Evolutionary conservation across 139 green algal species (phyloP), one percentile per base, ranked within the genome.

Genomic region (Mesostigma viride): DNA sequence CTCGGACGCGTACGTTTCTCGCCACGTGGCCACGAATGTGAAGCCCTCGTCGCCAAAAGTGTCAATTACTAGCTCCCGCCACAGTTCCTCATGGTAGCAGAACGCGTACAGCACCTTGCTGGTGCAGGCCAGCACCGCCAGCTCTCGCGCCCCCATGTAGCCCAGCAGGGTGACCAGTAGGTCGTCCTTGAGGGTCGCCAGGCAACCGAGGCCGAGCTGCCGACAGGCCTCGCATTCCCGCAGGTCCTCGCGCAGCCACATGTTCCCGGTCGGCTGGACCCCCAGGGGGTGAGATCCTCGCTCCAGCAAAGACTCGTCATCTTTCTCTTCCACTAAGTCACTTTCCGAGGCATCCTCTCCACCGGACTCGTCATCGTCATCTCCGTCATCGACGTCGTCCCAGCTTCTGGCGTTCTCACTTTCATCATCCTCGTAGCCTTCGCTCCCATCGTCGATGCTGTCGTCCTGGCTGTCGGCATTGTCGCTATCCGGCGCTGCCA

Each of bases 61-160:
- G 81, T 96, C 78, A 0, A 97, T 53, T 3, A 84, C 78, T 3
- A 92, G 67, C 0, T 77, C 79, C 47, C 89, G 91, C 91, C 89
- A 98, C 2, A 93, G 72, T 3, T 97, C 92, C 31, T 94, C 83
- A 35, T 86, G 79, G 45, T 86, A 81, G 8, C 57, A 70, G 33
- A 95, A 96, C 65, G 78, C 88, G 73, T 90, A 94, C 8, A 92
- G 56, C 0, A 76, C 77, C 32, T 75, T 76, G 73, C 78, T 88
- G 58, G 65, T 44, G 45, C 47, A 31, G 45, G 31, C 35, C 24
- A 72, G 26, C 20, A n/a, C 53, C 22, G 27, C 30, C 5, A 76
- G 31, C 8, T 62, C 17, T 6, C 6, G 5, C 11, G 53, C 53
- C 31, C 69, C 35, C 45, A 68, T 66, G 1, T 65, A 27, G 24